phyloP scores from a whole-genome alignment of 129 eudicot species.

The Helianthus tuberosus region DNA sequence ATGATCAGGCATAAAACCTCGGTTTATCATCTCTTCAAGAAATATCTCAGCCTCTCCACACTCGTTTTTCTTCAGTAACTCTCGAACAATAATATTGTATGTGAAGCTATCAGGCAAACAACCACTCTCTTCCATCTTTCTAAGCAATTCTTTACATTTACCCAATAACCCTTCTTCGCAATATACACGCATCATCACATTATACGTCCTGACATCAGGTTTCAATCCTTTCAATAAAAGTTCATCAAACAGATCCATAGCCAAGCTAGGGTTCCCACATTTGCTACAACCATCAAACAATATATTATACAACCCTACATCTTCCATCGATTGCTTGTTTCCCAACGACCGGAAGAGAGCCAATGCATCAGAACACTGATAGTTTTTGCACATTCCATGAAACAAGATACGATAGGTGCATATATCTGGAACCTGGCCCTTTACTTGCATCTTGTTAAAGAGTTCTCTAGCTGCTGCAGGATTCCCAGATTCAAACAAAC shows the following conservation, averaged over 20 bases:
- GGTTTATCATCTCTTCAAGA: slow-evolving; percentile 20
- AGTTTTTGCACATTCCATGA: slow-evolving; percentile 17
- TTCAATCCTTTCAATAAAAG: slow-evolving; percentile 17
- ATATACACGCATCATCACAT: slow-evolving; percentile 18
- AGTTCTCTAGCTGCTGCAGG: slow-evolving; percentile 14
- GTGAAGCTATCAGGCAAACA: slow-evolving; percentile 22
- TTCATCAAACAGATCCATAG: slow-evolving; percentile 13
- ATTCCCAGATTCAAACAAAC: slow-evolving; percentile 20
- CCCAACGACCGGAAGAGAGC: slow-evolving; percentile 12
- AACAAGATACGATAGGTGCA: slow-evolving; percentile 18
- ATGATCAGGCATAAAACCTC: slow-evolving; percentile 23
- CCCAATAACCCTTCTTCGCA: slow-evolving; percentile 14
- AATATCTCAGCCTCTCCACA: slow-evolving; percentile 2
- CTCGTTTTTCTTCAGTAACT: slow-evolving; percentile 21
- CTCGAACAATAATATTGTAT: slow-evolving; percentile 24
- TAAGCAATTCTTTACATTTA: slow-evolving; percentile 23
- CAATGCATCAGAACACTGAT: slow-evolving; percentile 16
- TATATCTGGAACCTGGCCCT: neutral
- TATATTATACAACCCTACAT: slow-evolving; percentile 14
- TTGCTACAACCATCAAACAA: slow-evolving; percentile 28
- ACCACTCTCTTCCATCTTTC: slow-evolving; percentile 25
- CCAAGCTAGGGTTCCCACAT: slow-evolving; percentile 18
- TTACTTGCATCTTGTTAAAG: slow-evolving; percentile 26
- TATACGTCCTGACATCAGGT: slow-evolving; percentile 24
- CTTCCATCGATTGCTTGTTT: neutral